Evolutionary conservation across 2,329 filamentous ascomycete genomes (phyloP), one percentile per base, ranked within the genome.

Genomic region (Arthrobotrys entomopaga): DNA sequence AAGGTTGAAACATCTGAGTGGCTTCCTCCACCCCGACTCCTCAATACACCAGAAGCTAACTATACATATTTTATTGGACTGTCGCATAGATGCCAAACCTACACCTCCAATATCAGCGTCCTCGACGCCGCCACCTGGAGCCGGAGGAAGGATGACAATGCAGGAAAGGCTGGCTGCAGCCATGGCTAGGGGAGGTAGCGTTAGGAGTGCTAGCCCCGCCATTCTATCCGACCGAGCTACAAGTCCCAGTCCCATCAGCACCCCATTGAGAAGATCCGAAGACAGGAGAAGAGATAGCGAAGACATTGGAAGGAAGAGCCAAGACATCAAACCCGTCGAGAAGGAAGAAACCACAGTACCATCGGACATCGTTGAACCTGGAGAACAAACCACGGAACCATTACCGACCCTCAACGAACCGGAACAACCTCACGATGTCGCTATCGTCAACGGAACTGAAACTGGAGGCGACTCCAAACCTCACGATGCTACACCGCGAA

Each of bases 81-180:
- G 7, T 52, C 20, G 19, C 19, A 38, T 42, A 70, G 61, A 64
- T 63, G 65, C 26, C 58, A 76, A 38, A 76, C 73, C 63, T 24
- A 64, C 65, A 50, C 76, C 61, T 57, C 74, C 77, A 50, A 65
- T 48, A 24, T 64, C 46, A 50, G 60, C 54, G 48, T 46, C 76
- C 53, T 76, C 53, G 56, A 85, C 84, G 80, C 73, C 82, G 86
- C 64, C 88, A 90, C 58, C 86, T 90, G 78, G 88, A 93, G 60
- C 84, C 8, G 59, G 71, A 34, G 29, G 29, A 7, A 63, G 61
- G 64, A 70, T 75, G 54, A 79, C 67, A 15, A 78, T 99, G 49
- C 93, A 97, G 80, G 93, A 97, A 80, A 87, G 93, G 75, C 85
- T 99, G 73, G 94, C 94, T 29, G 91, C 92, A 79, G 95, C 93